phyloP scores from a whole-genome alignment of 371 early-diverging fungal species.

The Encephalitozoon hellem region DNA sequence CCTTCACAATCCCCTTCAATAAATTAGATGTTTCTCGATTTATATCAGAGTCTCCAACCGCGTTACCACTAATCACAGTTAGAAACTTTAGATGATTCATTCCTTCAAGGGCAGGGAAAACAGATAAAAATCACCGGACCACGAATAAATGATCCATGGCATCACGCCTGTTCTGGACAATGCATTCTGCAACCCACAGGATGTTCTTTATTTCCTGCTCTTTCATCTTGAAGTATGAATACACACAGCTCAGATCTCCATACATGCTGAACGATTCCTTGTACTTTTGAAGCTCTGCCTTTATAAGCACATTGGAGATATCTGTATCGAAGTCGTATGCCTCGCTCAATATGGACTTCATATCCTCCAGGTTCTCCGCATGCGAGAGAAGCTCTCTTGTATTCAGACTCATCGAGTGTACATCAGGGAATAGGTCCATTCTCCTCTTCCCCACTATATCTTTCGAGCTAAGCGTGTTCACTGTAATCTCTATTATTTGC shows the following conservation, averaged over 20 bases:
- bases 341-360: constrained; percentile 36
- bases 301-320: constrained; percentile 12
- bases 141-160: constrained; percentile 35
- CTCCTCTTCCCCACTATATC: constrained; percentile 36
- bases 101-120: not conserved
- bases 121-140: not conserved
- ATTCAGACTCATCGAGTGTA: constrained; percentile 26
- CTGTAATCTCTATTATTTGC: constrained; percentile 53
- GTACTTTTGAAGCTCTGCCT: constrained; percentile 42
- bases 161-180: constrained; percentile 85
- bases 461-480: constrained; percentile 38
- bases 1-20: constrained; percentile 5
- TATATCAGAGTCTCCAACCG: not conserved
- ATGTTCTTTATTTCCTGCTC: constrained; percentile 97
- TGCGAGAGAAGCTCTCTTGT: constrained; percentile 11
- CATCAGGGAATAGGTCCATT: constrained; percentile 33
- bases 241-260: constrained; percentile 61
- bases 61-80: not conserved
- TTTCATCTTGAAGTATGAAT: constrained; percentile 84
- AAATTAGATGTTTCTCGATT: not conserved
- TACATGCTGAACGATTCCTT: constrained; percentile 48
- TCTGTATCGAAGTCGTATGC: constrained; percentile 17
- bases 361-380: constrained; percentile 47
- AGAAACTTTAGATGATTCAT: constrained; percentile 22
- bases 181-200: constrained; percentile 97